Conservation (phyloP, 23 red algal genomes). For the Gracilaria gracilis region DNA sequence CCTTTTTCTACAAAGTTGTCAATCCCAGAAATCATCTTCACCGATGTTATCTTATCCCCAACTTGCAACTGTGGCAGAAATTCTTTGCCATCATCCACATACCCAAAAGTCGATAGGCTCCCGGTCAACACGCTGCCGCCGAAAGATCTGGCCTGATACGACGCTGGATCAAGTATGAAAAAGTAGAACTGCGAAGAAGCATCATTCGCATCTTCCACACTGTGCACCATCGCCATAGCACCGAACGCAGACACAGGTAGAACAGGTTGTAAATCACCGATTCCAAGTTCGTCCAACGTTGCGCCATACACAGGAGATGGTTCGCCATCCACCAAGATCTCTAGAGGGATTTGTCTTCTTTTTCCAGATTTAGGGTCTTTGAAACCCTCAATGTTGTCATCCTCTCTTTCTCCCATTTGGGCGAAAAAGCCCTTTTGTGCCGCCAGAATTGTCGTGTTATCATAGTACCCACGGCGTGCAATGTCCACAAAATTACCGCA, state of each 20-base stretch:
- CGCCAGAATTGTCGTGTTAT: constrained; percentile 66
- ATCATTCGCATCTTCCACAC: constrained; percentile 89
- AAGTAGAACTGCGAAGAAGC: constrained; percentile 82
- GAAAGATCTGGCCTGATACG: constrained; percentile 75
- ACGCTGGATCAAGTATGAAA: constrained; percentile 86
- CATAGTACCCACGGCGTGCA: constrained; percentile 89
- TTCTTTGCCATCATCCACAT: constrained; percentile 62
- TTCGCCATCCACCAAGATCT: constrained; percentile 90
- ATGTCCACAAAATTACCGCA: constrained; percentile 94
- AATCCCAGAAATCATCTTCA: constrained; percentile 35
- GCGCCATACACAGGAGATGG: constrained; percentile 80
- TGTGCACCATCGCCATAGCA: constrained; percentile 90
- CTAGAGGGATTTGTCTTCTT: constrained; percentile 79
- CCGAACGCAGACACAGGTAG: constrained; percentile 88
- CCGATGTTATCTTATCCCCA: constrained; percentile 41
- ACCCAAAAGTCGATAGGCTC: constrained; percentile 91
- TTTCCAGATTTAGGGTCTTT: constrained; percentile 52
- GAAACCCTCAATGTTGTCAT: constrained; percentile 50
- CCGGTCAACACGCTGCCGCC: constrained; percentile 88
- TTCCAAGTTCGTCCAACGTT: constrained; percentile 80
- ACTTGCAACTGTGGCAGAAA: constrained; percentile 53
- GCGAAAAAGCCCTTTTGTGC: constrained; percentile 71
- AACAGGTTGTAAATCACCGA: constrained; percentile 84
- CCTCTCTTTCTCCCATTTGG: constrained; percentile 64
- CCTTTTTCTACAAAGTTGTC: constrained; percentile 63